Base-by-base conservation (phyloP, 148 eudicot genomes). In the Camellia sinensis region DNA sequence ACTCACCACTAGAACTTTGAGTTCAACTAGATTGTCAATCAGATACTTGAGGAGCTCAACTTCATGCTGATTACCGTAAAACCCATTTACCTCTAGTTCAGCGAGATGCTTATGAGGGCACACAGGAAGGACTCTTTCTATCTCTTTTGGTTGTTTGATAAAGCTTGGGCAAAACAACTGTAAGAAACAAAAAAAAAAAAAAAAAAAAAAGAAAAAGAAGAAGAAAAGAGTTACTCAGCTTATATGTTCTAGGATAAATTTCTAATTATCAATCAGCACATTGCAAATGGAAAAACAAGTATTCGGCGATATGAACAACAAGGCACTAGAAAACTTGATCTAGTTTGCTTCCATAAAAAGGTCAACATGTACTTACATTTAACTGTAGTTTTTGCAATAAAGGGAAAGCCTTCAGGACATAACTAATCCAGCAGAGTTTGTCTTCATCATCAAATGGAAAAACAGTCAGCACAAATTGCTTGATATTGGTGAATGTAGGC, bases 371-470 rank as follows among this genome's bases (percentile, higher is more conserved):
- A 80, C 82, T 80, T 53, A 80, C 86, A 80, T 83, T 80, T 61
- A 83, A 41, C n/a, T 83, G 73, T 14, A 83, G 80, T 59, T 83
- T 80, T 6, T 56, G 53, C 50, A 83, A 60, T 41, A 83, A 71
- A 44, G 86, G 83, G 50, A 76, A 80, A 53, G 80, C 77, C 80
- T 80, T 76, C 19, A 83, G 68, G 45, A 83, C 19, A 61, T 80
- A 83, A 59, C 44, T 76, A 40, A 63, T 70, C 86, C 83, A 83
- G 22, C n/a, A 44, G 67, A 83, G 80, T 21, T 81, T 63, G 68
- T 83, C 86, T 11, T 83, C 86, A 22, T 83, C 83, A 0, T 76
- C 54, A 74, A 83, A 83, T 6, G 83, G 82, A 53, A 52, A 82
- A 73, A 82, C 64, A 50, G 75, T 64, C 37, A 82, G 67, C 53